Evolutionary conservation across 768 basidiomycete species (phyloP), one percentile per base, ranked within the genome.

Genomic region (Neoboletus subvelutipes): DNA sequence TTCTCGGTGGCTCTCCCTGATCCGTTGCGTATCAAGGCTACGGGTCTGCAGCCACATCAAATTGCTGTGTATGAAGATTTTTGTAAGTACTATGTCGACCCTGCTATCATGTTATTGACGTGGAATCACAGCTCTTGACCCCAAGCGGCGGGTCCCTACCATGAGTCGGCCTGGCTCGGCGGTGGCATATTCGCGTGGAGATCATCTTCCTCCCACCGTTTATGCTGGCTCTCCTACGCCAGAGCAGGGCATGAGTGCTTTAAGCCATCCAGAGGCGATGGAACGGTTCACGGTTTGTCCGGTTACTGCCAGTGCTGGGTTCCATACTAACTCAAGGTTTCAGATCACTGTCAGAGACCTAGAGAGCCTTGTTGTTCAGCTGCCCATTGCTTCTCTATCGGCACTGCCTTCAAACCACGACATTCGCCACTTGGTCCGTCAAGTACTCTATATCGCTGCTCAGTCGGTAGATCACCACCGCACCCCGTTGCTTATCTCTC

Each of bases 61-160:
- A 75, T 86, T 36, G 83, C 84, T 46, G 94, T 99, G 12, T 99
- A 99, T 73, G 94, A 98, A 64, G 97, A 99, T 69, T 98, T 99
- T 62, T 88, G 93, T 84, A 66, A 63, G 75, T 71, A 36, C 9
- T 18, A 20, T 51, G 24, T 49, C 34, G 48, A 34, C 17, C 22
- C 40, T 45, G 26, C 17, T 56, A n/a, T 42, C 33, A 41, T 56
- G 60, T 31, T 34, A 65, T 54, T 68, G 61, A 55, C 47, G 61
- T 2, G 28, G 12, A 40, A 55, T 42, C 31, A 11, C 57, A 85
- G 78, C 77, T 61, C 71, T 82, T 37, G 88, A 89, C 60, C 58
- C 80, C 37, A 84, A 84, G 72, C 80, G 85, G 20, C 79, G 80
- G 45, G 68, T 74, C 13, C 74, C 78, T 20, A 60, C 63, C 11